Evolutionary conservation across 495 filamentous ascomycete species (phyloP).

Genomic region (Trichoderma parareesei): DNA sequence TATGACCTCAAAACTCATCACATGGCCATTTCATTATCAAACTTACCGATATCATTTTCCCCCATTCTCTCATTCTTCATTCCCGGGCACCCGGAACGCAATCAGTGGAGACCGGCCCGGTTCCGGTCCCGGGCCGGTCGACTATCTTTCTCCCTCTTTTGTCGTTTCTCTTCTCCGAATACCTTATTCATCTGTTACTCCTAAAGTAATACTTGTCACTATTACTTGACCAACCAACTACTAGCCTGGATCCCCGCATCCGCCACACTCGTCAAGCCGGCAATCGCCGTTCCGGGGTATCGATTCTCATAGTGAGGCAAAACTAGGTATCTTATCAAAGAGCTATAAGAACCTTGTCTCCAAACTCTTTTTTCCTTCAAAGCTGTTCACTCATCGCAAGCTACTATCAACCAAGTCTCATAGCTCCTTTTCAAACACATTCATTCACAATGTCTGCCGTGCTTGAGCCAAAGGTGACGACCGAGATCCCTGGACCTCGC

Average conservation of each 20-base stretch:
- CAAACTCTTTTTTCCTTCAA: not conserved
- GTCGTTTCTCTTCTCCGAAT: too few relatives aligned
- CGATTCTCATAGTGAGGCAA: not conserved
- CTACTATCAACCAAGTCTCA: not conserved
- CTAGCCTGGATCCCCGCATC: not conserved
- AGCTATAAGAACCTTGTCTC: not conserved
- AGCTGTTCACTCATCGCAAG: not conserved
- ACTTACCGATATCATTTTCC: not conserved
- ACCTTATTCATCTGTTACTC: too few relatives aligned
- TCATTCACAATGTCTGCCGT: not conserved
- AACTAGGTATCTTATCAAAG: not conserved
- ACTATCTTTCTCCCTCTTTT: too few relatives aligned
- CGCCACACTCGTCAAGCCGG: not conserved
- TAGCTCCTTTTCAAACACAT: not conserved
- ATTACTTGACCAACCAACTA: too few relatives aligned
- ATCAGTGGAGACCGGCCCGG: not conserved
- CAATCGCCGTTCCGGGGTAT: not conserved
- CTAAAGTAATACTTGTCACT: too few relatives aligned
- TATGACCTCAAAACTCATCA: not conserved
- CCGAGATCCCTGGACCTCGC: conserved; percentile 76
- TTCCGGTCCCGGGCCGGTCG: conserved; percentile 3
- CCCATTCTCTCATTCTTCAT: not conserved
- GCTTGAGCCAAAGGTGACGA: conserved; percentile 49
- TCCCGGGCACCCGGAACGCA: not conserved
- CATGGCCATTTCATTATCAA: not conserved